These are phyloP conservation scores for Trifolium dubium DNA, from an alignment of 306 rosid species.

Conservation along the genomic window DNA sequence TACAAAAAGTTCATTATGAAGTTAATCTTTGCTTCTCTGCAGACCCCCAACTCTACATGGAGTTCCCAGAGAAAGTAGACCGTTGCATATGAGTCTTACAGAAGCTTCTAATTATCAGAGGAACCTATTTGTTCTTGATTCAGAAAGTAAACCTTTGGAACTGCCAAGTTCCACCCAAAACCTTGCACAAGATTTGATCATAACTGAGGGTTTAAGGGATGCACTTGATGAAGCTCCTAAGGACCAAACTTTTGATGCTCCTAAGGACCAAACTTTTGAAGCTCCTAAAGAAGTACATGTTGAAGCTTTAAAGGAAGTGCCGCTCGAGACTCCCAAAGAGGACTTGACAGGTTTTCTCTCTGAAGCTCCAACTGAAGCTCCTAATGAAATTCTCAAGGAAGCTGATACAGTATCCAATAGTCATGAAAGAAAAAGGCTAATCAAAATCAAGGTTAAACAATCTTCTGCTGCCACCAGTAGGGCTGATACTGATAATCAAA, in stretches of 20 bases:
- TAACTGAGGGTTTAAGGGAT: conserved; percentile 49
- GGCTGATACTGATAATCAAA: conserved; percentile 79
- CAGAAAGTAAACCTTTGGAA: conserved; percentile 68
- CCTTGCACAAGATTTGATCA: conserved; percentile 48
- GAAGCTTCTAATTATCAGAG: conserved; percentile 74
- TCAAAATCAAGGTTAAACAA: conserved; percentile 80
- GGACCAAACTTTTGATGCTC: conserved; percentile 36
- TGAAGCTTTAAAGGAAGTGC: conserved; percentile 49
- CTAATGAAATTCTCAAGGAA: conserved; percentile 58
- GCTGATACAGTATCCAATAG: conserved; percentile 65
- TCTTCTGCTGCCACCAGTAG: conserved; percentile 88
- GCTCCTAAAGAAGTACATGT: conserved; percentile 34
- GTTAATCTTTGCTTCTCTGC: conserved; percentile 44
- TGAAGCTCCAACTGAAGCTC: conserved; percentile 55
- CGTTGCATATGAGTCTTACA: conserved; percentile 65
- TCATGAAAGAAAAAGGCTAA: conserved; percentile 66
- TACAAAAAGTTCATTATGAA: background rate
- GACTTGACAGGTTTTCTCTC: conserved; percentile 36
- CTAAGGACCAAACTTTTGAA: conserved; percentile 35
- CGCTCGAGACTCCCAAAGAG: conserved; percentile 44
- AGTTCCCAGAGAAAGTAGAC: conserved; percentile 80
- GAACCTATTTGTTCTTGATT: conserved; percentile 65
- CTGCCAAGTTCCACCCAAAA: conserved; percentile 52
- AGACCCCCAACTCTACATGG: conserved; percentile 90
- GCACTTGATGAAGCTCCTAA: conserved; percentile 43